A percentile compares a stretch with the other conserved stretches of the same genome.
Conservation (phyloP, 1,284 basidiomycete species). For the Ustilago hordei region DNA sequence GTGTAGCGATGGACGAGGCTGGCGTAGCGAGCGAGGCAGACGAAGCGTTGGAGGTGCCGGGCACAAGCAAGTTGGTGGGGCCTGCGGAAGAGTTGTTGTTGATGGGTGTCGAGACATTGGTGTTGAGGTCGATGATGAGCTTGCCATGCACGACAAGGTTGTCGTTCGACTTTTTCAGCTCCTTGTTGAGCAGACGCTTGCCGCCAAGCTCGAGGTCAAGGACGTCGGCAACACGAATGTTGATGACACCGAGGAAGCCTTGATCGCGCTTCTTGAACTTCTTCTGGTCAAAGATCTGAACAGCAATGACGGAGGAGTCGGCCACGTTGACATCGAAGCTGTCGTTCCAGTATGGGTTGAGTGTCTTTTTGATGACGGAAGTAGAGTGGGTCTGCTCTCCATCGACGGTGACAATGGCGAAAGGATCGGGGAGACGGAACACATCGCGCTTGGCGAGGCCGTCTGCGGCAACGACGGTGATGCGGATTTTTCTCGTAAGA, state of each 20-base stretch:
- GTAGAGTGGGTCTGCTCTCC: conserved; percentile 94
- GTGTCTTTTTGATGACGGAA: conserved; percentile 71
- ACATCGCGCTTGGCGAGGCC: conserved; percentile 67
- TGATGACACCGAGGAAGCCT: conserved; percentile 93
- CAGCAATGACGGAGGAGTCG: conserved; percentile 88
- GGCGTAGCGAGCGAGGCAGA: conserved; percentile 58
- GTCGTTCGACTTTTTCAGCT: conserved; percentile 69
- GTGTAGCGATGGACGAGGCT: conserved; percentile 22
- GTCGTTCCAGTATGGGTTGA: conserved; percentile 70
- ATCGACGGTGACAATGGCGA: conserved; percentile 93
- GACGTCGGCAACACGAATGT: conserved; percentile 88
- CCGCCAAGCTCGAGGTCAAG: conserved; percentile 88
- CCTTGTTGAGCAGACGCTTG: conserved; percentile 76
- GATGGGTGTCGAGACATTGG: conserved; percentile 66
- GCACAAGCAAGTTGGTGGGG: conserved; percentile 49
- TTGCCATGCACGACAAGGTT: conserved; percentile 69
- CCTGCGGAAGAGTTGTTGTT: conserved; percentile 60
- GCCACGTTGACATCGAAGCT: conserved; percentile 76
- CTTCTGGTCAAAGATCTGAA: conserved; percentile 96
- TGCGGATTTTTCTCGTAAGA: conserved; percentile 63
- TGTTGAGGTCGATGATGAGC: conserved; percentile 69
- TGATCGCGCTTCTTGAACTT: conserved; percentile 96
- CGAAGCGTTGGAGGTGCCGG: conserved; percentile 53
- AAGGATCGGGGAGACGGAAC: conserved; percentile 86
- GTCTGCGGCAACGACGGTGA: conserved; percentile 69